Evolutionary conservation across 768 basidiomycete species (phyloP), one percentile per base, ranked within the genome.

Genomic region (Trametes villosa): DNA sequence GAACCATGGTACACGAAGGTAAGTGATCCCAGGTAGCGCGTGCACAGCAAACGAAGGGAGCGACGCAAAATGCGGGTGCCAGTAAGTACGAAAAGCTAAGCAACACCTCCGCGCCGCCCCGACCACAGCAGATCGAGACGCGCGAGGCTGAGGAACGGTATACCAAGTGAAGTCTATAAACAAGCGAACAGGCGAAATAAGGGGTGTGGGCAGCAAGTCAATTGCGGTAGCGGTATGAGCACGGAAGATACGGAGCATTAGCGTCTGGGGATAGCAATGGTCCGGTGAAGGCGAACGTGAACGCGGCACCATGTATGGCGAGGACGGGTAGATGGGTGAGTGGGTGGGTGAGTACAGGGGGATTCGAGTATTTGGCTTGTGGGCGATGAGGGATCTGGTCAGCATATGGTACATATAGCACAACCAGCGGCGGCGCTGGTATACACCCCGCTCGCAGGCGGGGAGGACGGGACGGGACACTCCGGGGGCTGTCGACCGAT

Each of bases 351-450:
- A 57, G 47, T 42, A 57, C 56, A 57, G 11, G 47, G 29, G 26
- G 20, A 44, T 13, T 36, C n/a, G 26, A 29, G 34, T 41, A 30
- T 24, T 15, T 48, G 55, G 17, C 18, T 47, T 2, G 27, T 55
- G 22, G 55, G 9, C 9, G 33, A 48, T 5, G 45, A 11, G 11
- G 29, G 41, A 30, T 3, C n/a, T 18, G 3, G 17, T 31, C 27
- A 46, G 44, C 61, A 57, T 62, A 63, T 55, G 15, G 46, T 63
- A 63, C 62, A 63, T 29, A 59, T 63, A 47, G 52, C 62, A 63
- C 62, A 63, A 59, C 62, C 62, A 59, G 62, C 55, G 38, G 45
- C 40, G 29, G n/a, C 29, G 53, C 62, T 55, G 62, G 62, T 54
- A 59, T 63, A 63, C 62, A 63, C 57, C 62, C 57, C 62, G 18